Conservation (phyloP, 148 eudicot genomes). For the Rhododendron ovatum region DNA sequence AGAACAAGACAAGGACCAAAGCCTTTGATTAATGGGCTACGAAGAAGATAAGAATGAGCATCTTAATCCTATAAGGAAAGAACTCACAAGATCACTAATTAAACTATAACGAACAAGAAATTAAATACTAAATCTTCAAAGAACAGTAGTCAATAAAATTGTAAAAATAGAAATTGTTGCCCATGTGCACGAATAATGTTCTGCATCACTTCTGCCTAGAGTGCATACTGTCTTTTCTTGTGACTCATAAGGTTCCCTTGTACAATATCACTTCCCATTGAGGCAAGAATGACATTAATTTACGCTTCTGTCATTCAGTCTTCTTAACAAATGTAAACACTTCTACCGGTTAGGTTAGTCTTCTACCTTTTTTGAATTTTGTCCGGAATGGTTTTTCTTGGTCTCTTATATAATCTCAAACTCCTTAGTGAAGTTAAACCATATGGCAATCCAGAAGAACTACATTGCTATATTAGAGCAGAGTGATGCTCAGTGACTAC, state of each 20-base stretch:
- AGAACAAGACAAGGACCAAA: no score
- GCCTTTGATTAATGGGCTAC: no score
- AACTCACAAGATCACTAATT: background rate
- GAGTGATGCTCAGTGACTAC: background rate
- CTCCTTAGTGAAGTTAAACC: slow-evolving; percentile 5
- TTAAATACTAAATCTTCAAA: background rate
- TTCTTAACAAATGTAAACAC: background rate
- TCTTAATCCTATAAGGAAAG: background rate
- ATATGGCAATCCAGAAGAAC: background rate
- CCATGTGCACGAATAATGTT: background rate
- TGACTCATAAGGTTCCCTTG: background rate
- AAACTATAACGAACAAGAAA: background rate
- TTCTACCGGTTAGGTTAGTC: background rate
- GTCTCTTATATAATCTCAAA: background rate
- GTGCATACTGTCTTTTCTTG: background rate
- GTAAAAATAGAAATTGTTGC: background rate
- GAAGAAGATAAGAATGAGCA: no score
- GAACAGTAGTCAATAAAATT: background rate
- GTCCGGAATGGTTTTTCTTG: background rate
- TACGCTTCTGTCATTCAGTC: background rate
- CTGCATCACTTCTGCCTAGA: background rate
- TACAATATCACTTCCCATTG: background rate
- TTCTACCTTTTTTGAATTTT: background rate
- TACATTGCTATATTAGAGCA: background rate
- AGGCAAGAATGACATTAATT: background rate